These are phyloP conservation scores for Allomyces macrogynus DNA, from an alignment of 192 early-diverging fungal genomes.

Conservation along the genomic window DNA sequence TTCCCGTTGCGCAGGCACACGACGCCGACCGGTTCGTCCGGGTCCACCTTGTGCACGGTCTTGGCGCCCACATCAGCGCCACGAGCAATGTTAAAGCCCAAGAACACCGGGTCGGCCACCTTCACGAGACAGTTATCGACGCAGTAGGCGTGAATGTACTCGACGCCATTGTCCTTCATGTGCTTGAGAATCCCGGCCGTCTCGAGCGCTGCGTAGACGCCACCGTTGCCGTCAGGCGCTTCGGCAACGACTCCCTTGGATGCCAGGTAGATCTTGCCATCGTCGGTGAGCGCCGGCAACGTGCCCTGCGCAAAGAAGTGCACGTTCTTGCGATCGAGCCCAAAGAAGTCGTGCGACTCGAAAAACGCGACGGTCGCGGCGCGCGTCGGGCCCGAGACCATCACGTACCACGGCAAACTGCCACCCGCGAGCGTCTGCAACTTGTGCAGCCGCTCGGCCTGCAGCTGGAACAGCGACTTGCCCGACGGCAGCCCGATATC, in stretches of 20 bases:
- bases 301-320: slow-evolving; percentile 93
- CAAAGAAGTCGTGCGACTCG: slow-evolving; percentile 65
- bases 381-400: slow-evolving; percentile 90
- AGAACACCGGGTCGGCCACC: slow-evolving; percentile 88
- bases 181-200: slow-evolving; percentile 59
- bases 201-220: slow-evolving; percentile 84
- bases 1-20: slow-evolving; percentile 69
- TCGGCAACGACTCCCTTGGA: slow-evolving; percentile 46
- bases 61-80: slow-evolving; percentile 88
- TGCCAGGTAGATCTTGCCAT: slow-evolving; percentile 86
- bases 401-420: slow-evolving; percentile 87
- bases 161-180: slow-evolving; percentile 59
- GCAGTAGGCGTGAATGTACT: slow-evolving; percentile 84
- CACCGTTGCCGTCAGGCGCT: slow-evolving; percentile 79
- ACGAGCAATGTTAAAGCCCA: slow-evolving; percentile 76
- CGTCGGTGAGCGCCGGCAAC: slow-evolving; percentile 72
- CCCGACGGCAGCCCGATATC: slow-evolving; percentile 73
- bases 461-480: slow-evolving; percentile 80
- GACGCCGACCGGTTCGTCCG: slow-evolving; percentile 85
- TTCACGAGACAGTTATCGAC: slow-evolving; percentile 95
- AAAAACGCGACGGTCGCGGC: slow-evolving; percentile 60
- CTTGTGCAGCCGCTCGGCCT: slow-evolving; percentile 77
- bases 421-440: slow-evolving; percentile 50
- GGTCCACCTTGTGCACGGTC: slow-evolving; percentile 68
- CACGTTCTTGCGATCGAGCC: slow-evolving; percentile 61